These are phyloP conservation scores for Canariomyces notabilis DNA, from an alignment of 2,329 filamentous ascomycete species.

Conservation along the genomic window DNA sequence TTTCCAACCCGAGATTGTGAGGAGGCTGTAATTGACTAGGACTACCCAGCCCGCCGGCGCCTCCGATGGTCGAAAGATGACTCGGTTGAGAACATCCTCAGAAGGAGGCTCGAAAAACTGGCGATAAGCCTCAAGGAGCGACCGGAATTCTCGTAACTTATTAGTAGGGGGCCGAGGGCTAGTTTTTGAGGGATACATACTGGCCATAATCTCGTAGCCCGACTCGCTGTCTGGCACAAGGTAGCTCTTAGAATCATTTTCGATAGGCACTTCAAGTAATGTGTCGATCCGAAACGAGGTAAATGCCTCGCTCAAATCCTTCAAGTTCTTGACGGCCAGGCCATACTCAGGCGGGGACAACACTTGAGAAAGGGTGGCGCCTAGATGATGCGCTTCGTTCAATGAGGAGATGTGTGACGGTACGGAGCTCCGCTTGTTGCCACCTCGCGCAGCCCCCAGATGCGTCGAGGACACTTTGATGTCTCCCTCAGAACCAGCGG, in stretches of 20 bases:
- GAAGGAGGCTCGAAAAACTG: slow-evolving; percentile 2
- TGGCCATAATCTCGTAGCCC: not conserved
- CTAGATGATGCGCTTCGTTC: not conserved
- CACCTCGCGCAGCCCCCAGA: too few relatives aligned
- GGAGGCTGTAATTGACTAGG: slow-evolving; percentile 8
- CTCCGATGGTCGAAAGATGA: slow-evolving; percentile 3
- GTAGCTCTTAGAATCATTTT: not conserved
- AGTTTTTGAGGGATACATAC: not conserved
- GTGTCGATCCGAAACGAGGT: slow-evolving; percentile 4
- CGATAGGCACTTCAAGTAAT: not conserved
- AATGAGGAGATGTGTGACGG: slow-evolving; percentile 4
- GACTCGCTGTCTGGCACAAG: not conserved
- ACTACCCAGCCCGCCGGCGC: slow-evolving; percentile 3
- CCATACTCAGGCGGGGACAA: not conserved
- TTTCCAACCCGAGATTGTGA: not conserved
- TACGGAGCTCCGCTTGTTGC: not conserved
- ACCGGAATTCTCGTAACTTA: not conserved
- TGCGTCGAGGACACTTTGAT: too few relatives aligned
- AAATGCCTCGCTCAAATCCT: not conserved
- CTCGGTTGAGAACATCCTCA: not conserved
- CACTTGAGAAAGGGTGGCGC: not conserved
- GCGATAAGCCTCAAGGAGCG: not conserved
- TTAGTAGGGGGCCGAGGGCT: not conserved
- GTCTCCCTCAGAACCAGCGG: not conserved
- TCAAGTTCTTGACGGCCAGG: not conserved